phyloP scores from a whole-genome alignment of 176 grass and related monocot genomes.

The Triticum dicoccoides region DNA sequence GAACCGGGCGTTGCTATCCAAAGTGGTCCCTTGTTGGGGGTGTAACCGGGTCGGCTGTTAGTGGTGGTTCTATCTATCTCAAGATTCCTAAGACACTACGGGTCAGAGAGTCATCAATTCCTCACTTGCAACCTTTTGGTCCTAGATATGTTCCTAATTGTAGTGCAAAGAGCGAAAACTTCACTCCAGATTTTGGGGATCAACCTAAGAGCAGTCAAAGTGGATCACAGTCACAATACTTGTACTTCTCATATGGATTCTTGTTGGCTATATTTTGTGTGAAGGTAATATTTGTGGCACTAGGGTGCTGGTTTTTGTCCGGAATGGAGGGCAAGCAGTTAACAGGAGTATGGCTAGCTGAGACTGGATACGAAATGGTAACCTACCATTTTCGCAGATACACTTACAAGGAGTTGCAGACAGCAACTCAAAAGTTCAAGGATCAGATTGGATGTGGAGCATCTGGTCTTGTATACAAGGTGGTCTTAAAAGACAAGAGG shows the following conservation, averaged over 20 bases:
- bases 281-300: constrained; percentile 23
- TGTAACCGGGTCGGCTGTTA: not conserved
- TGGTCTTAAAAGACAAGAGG: not conserved
- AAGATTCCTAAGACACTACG: constrained; percentile 16
- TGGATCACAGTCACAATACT: not conserved
- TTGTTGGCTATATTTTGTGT: constrained; percentile 32
- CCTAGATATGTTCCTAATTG: constrained; percentile 24
- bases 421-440: not conserved
- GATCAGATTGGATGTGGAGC: not conserved
- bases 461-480: not conserved
- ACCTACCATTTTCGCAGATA: not conserved
- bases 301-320: constrained; percentile 29
- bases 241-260: constrained; percentile 20
- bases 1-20: constrained; percentile 30
- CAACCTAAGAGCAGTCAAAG: not conserved
- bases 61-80: constrained; percentile 25
- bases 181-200: constrained; percentile 15
- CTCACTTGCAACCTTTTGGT: constrained; percentile 21
- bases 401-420: not conserved
- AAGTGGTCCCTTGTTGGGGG: constrained; percentile 26
- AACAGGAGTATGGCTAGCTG: constrained; percentile 30
- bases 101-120: not conserved
- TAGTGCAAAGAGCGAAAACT: not conserved
- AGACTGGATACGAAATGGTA: not conserved
- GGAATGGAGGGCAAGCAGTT: not conserved